Evolutionary conservation across 2,329 filamentous ascomycete genomes (phyloP).

Genomic region (Sordariomycetes sp.): DNA sequence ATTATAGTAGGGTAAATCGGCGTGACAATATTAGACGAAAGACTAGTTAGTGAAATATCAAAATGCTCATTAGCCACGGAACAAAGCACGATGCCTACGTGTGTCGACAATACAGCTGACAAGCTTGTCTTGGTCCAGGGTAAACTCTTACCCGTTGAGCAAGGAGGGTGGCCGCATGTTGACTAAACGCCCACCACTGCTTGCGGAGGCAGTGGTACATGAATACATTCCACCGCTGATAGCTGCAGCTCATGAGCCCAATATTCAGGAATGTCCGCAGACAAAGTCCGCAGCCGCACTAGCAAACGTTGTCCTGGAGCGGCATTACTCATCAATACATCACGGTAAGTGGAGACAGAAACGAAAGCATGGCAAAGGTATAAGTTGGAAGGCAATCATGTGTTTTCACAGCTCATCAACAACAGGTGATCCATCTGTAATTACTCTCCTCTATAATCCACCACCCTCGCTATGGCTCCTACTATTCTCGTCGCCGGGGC

Average conservation of each 20-base stretch:
- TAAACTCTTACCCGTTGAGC: background rate
- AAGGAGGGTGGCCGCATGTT: too few relatives aligned
- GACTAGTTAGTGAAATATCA: background rate
- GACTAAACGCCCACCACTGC: background rate
- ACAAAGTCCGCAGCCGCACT: background rate
- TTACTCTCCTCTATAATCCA: constrained; percentile 12
- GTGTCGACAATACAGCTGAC: too few relatives aligned
- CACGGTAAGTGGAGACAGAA: background rate
- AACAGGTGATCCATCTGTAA: background rate
- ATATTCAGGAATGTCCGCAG: background rate
- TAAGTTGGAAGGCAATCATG: background rate
- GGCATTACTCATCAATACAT: background rate
- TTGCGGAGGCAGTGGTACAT: background rate
- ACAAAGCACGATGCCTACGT: too few relatives aligned
- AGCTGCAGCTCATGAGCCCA: background rate
- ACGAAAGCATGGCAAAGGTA: background rate
- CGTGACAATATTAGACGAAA: background rate
- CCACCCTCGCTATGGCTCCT: constrained; percentile 16
- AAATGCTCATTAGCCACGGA: background rate
- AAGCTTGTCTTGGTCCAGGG: background rate
- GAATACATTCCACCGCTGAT: background rate
- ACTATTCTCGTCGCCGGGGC: constrained; percentile 24
- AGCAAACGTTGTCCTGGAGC: background rate
- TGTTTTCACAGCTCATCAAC: background rate
- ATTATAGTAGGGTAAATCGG: background rate